These are phyloP conservation scores for Geotrichum australiense DNA, from an alignment of 1,139 yeast genomes.

Conservation along the genomic window DNA sequence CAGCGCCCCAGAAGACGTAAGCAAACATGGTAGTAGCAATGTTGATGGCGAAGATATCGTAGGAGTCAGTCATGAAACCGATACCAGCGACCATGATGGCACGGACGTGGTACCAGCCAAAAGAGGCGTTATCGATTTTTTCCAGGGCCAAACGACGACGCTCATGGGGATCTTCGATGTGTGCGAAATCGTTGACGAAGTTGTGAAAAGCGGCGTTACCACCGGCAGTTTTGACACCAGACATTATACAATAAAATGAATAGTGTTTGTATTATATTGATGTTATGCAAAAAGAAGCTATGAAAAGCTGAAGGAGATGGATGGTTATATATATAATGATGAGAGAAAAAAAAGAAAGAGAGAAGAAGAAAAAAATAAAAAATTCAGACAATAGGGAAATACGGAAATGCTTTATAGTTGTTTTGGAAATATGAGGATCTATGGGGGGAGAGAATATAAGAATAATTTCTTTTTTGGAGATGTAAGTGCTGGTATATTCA, in stretches of 20 bases:
- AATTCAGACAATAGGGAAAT: too few relatives aligned
- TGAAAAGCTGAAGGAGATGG: not conserved
- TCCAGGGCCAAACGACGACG: slow-evolving; percentile 85
- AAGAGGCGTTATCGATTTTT: slow-evolving; percentile 75
- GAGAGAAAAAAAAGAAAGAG: not conserved
- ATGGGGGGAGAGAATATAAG: too few relatives aligned
- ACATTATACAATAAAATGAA: slow-evolving; percentile 3
- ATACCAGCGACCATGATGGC: slow-evolving; percentile 90
- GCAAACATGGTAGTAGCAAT: slow-evolving; percentile 49
- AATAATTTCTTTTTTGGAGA: too few relatives aligned
- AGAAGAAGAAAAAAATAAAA: too few relatives aligned
- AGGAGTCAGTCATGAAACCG: slow-evolving; percentile 88
- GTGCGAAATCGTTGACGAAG: slow-evolving; percentile 73
- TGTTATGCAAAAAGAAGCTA: too few relatives aligned
- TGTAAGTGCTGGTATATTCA: too few relatives aligned
- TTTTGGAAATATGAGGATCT: too few relatives aligned
- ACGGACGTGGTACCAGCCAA: slow-evolving; percentile 84
- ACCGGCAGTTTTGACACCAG: slow-evolving; percentile 44
- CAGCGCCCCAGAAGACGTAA: slow-evolving; percentile 58
- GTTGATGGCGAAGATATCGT: slow-evolving; percentile 85
- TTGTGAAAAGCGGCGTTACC: slow-evolving; percentile 92
- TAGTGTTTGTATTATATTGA: not conserved
- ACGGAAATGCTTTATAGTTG: too few relatives aligned
- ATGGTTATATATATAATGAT: not conserved
- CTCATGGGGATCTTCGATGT: slow-evolving; percentile 79